Percentiles rank a stretch among this genome's conserved stretches.
Evolutionary conservation across 1,139 yeast genomes (phyloP).

Genomic region (Sporopachydermia cereana): DNA sequence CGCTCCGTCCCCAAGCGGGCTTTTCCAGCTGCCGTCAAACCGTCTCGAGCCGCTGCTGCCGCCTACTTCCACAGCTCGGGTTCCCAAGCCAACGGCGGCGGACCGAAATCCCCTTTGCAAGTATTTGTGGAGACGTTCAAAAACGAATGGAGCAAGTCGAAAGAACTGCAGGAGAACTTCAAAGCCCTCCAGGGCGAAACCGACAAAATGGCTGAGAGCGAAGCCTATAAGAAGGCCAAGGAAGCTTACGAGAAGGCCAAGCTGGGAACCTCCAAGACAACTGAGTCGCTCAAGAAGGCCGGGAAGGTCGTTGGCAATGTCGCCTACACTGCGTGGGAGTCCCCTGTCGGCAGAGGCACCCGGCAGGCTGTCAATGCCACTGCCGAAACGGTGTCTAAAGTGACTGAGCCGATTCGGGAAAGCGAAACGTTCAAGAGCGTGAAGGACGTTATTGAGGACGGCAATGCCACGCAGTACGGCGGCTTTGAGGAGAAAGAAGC

Average conservation of each 20-base stretch:
- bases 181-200: slow-evolving; percentile 95
- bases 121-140: slow-evolving; percentile 90
- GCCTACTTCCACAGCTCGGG: background rate
- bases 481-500: slow-evolving; percentile 83
- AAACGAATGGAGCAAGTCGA: slow-evolving; percentile 81
- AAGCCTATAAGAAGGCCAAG: slow-evolving; percentile 84
- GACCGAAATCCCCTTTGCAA: slow-evolving; percentile 68
- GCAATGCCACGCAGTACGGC: slow-evolving; percentile 80
- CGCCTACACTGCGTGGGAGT: slow-evolving; percentile 93
- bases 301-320: slow-evolving; percentile 91
- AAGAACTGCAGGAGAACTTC: slow-evolving; percentile 83
- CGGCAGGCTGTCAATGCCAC: slow-evolving; percentile 71
- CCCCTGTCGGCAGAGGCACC: slow-evolving; percentile 82
- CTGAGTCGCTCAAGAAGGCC: slow-evolving; percentile 74
- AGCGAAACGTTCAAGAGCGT: slow-evolving; percentile 87
- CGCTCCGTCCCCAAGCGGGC: background rate
- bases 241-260: slow-evolving; percentile 88
- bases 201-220: slow-evolving; percentile 88
- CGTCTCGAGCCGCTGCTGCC: background rate
- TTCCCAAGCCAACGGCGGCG: background rate
- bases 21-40: background rate
- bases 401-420: slow-evolving; percentile 87
- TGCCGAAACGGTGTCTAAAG: slow-evolving; percentile 66
- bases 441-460: slow-evolving; percentile 84
- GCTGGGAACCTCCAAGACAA: slow-evolving; percentile 50